These are phyloP conservation scores for Brasenia schreberi DNA, from an alignment of 164 flowering plant genomes.

Conservation along the genomic window DNA sequence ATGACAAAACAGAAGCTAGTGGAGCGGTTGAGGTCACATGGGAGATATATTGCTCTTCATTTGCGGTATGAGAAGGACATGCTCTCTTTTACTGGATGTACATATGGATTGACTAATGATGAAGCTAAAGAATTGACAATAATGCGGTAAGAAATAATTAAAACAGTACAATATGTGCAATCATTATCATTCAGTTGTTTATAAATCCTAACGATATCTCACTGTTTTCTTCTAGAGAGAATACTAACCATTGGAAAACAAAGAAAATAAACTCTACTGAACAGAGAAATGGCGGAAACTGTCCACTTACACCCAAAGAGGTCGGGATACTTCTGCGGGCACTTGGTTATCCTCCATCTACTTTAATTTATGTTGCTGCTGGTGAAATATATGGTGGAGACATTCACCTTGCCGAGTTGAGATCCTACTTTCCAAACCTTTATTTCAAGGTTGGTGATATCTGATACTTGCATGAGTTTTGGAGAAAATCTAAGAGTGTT, in stretches of 20 bases:
- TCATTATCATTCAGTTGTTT: not conserved
- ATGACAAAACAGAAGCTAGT: constrained; percentile 94
- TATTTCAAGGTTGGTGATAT: constrained; percentile 52
- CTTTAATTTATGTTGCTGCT: constrained; percentile 81
- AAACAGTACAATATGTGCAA: not conserved
- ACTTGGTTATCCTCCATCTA: constrained; percentile 75
- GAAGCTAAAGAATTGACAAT: constrained; percentile 77
- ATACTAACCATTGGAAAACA: constrained; percentile 82
- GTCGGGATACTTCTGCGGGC: constrained; percentile 82
- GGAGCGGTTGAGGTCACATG: constrained; percentile 71
- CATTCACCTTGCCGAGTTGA: constrained; percentile 53
- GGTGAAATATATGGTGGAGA: constrained; percentile 93
- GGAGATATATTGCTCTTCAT: constrained; percentile 83
- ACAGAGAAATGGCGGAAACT: constrained; percentile 67
- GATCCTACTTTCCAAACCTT: constrained; percentile 63
- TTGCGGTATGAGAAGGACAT: constrained; percentile 94
- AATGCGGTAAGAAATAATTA: constrained; percentile 47
- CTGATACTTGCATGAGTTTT: not conserved
- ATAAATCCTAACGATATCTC: not conserved
- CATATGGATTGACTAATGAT: constrained; percentile 59
- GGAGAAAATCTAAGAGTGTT: not conserved
- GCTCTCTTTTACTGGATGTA: constrained; percentile 91
- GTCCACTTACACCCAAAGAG: constrained; percentile 93
- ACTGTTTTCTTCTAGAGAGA: constrained; percentile 39
- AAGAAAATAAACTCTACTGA: constrained; percentile 89